Percentiles rank a stretch among this genome's conserved stretches.
phyloP scores from a whole-genome alignment of 441 rosid species.

The Erodium chrysanthum region DNA sequence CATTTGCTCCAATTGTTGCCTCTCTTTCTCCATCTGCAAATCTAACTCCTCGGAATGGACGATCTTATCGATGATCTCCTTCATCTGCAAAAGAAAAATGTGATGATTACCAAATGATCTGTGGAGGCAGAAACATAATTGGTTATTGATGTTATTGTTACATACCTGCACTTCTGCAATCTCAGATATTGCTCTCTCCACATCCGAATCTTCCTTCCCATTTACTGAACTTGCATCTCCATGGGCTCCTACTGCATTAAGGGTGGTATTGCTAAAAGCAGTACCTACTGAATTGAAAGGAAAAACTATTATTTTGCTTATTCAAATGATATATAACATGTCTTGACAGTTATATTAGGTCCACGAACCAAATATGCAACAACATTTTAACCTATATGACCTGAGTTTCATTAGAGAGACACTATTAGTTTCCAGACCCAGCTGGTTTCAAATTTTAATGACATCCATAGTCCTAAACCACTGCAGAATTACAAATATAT shows the following conservation, averaged over 20 bases:
- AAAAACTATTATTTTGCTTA: background rate
- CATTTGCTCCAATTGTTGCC: conserved; percentile 62
- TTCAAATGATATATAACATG: too few relatives aligned
- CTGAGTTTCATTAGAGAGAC: too few relatives aligned
- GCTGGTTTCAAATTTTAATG: too few relatives aligned
- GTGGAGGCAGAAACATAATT: background rate
- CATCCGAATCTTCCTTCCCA: conserved; percentile 55
- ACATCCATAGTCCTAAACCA: too few relatives aligned
- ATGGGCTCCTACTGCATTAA: background rate
- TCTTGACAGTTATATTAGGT: background rate
- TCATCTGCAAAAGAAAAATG: conserved; percentile 41
- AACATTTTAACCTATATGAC: too few relatives aligned
- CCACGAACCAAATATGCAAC: background rate
- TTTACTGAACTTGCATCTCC: conserved; percentile 13
- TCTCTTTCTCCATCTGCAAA: conserved; percentile 72
- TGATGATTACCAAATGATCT: conserved; percentile 11
- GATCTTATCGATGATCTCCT: conserved; percentile 57
- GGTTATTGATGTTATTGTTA: background rate
- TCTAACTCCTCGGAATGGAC: conserved; percentile 63
- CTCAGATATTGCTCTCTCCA: conserved; percentile 47
- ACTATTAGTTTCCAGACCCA: too few relatives aligned
- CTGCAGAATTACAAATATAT: too few relatives aligned
- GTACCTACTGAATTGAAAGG: background rate
- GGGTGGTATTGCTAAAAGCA: background rate
- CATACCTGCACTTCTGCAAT: conserved; percentile 34